Evolutionary conservation across 345 rosid genomes (phyloP), one percentile per base, ranked within the genome.

Genomic region (Camelina hispida): DNA sequence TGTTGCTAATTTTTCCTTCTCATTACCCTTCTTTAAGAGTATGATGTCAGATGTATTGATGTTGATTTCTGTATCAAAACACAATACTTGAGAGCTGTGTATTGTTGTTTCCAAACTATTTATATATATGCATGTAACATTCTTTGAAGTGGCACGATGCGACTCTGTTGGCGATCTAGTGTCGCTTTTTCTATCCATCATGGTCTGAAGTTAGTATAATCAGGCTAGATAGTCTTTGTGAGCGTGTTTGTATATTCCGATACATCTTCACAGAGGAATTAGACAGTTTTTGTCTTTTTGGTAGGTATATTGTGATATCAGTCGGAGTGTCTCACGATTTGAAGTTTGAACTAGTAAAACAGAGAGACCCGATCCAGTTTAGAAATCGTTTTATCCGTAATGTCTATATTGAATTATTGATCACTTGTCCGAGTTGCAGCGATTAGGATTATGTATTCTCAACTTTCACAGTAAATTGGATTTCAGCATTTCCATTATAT

Each of bases 31-130:
- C 30, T 7, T 11, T 48, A 32, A 48, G 69, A 16, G 69, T 66
- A 65, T 1, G 25, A 46, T 16, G 56, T 18, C 56, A 46, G 32
- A 30, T 65, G 57, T 65, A 17, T 65, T 48, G 69, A 66, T 66
- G 57, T 48, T 66, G 7, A 66, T 32, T 65, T 66, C 43, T 65
- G 69, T 66, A 66, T 48, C 17, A 32, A 48, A 65, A 32, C 69
- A 65, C 69, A 47, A 65, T 48, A 66, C 57, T 48, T 18, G 58
- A 32, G 43, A 66, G 44, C 46, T 66, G 58, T 32, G 57, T 66
- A 66, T 32, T 66, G 11, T 18, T 66, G 57, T 37, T 60, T 60
- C 65, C 58, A 25, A 74, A 86, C 66, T 40, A 35, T 15, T 6
- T 14, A 40, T 9, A 62, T 60, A 43, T 43, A 14, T 43, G 48